phyloP scores from a whole-genome alignment of 352 stramenopile genomes.

The Phytophthora crassamura region DNA sequence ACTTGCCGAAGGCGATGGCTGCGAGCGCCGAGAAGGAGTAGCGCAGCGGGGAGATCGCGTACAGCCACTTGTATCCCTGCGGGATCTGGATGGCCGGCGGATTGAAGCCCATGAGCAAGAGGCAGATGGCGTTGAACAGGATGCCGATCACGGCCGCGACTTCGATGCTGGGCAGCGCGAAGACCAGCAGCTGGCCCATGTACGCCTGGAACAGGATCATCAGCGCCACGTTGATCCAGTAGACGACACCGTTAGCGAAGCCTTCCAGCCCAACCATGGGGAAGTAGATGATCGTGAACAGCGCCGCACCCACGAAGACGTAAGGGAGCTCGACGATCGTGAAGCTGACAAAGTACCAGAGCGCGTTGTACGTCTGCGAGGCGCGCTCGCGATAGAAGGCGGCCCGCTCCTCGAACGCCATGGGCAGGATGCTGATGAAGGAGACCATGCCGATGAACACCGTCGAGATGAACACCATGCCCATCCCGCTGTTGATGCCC shows the following conservation, averaged over 20 bases:
- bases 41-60: constrained; percentile 38
- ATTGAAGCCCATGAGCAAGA: constrained; percentile 54
- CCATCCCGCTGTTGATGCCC: constrained; percentile 66
- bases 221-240: constrained; percentile 45
- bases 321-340: constrained; percentile 41
- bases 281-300: constrained; percentile 45
- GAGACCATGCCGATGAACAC: constrained; percentile 86
- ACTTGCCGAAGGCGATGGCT: constrained; percentile 46
- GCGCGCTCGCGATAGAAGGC: constrained; percentile 81
- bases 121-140: constrained; percentile 46
- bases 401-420: constrained; percentile 86
- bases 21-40: constrained; percentile 45
- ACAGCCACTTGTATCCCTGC: constrained; percentile 52
- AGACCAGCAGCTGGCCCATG: constrained; percentile 44
- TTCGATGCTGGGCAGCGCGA: constrained; percentile 45
- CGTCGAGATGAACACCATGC: constrained; percentile 87
- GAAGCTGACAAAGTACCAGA: constrained; percentile 65
- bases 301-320: constrained; percentile 25
- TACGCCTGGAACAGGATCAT: constrained; percentile 51
- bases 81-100: constrained; percentile 47
- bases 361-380: constrained; percentile 85
- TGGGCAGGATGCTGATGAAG: constrained; percentile 76
- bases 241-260: constrained; percentile 35
- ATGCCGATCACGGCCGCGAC: constrained; percentile 43
- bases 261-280: constrained; percentile 54